Evolutionary conservation across 768 basidiomycete species (phyloP), one percentile per base, ranked within the genome.

Genomic region (Podaxis sp.): DNA sequence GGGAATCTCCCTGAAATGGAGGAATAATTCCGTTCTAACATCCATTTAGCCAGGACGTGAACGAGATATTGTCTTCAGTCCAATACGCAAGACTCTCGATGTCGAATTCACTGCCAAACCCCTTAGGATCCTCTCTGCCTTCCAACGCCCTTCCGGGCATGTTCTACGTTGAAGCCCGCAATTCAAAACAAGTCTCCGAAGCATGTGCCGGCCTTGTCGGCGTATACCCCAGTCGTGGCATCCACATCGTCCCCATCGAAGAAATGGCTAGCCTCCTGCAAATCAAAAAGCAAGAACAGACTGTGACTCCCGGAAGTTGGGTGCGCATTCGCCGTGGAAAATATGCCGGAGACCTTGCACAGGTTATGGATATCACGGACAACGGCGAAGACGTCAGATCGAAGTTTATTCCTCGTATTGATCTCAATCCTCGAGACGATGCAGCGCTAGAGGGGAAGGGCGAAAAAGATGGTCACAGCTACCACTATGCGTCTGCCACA

Each of bases 191-290:
- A 69, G 96, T 98, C 60, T 84, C 81, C 65, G 83, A 89, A 61
- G 96, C 96, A 4, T 86, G 93, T 71, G 84, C 87, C 61, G 96
- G 96, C 28, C 89, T 99, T 53, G 91, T 99, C 56, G 97, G 96
- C 56, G 87, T 99, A 58, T 99, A 95, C 74, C 84, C 87, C 33
- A 87, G 85, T 69, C 87, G 91, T 56, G 91, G 92, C 13, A 86
- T 94, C 65, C 82, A 83, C 20, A 84, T 97, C 37, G 95, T 98
- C 0, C 95, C 95, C 6, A 95, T 98, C 63, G 92, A 96, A 69
- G 97, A 99, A 79, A 99, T 99, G 96, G 94, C 97, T 17, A 93
- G 92, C 64, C 79, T 99, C 40, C 82, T 99, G 67, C 92, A 93
- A 72, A 97, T 97, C 70, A 98, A 96, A 80, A 96, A 96, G 77